A percentile compares a stretch with the other conserved stretches of the same genome.
phyloP scores from a whole-genome alignment of 805 yeast species.

The Wickerhamomyces bovis region DNA sequence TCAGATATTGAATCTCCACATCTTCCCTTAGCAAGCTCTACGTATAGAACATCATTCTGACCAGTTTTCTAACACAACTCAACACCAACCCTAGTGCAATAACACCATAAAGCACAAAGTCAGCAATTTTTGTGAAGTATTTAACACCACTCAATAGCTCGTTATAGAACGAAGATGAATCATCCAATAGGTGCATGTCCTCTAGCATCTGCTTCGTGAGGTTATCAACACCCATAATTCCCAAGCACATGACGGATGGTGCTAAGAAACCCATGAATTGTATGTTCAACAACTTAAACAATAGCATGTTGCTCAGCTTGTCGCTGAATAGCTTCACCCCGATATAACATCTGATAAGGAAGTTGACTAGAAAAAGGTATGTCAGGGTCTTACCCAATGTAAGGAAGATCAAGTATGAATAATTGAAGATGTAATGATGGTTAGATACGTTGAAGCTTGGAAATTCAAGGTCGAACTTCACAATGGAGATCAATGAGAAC shows the following conservation, averaged over 20 bases:
- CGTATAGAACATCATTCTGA: background rate
- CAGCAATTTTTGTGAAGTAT: slow-evolving; percentile 4
- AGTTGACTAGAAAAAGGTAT: slow-evolving; percentile 13
- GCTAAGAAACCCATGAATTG: slow-evolving; percentile 19
- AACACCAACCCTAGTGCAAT: slow-evolving; percentile 11
- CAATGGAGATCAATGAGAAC: slow-evolving; percentile 12
- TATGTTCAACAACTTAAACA: slow-evolving; percentile 13
- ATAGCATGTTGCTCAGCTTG: slow-evolving; percentile 11
- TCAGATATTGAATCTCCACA: too few relatives aligned
- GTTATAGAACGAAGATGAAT: slow-evolving; percentile 2
- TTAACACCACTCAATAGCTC: slow-evolving; percentile 1
- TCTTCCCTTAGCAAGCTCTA: too few relatives aligned
- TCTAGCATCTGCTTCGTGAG: slow-evolving; percentile 6
- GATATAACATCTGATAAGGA: slow-evolving; percentile 16
- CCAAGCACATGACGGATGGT: slow-evolving; percentile 9
- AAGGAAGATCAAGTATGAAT: slow-evolving; percentile 10
- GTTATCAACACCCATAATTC: slow-evolving; percentile 9
- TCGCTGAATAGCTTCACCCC: slow-evolving; percentile 15
- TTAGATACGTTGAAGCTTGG: slow-evolving; percentile 7
- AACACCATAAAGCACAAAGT: slow-evolving; percentile 10
- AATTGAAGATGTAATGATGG: slow-evolving; percentile 10
- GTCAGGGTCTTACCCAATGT: slow-evolving; percentile 13
- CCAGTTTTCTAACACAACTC: slow-evolving; percentile 4
- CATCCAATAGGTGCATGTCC: background rate
- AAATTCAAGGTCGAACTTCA: slow-evolving; percentile 14